Evolutionary conservation across 2,329 filamentous ascomycete species (phyloP).

Genomic region (Ophiostoma pallidulum): DNA sequence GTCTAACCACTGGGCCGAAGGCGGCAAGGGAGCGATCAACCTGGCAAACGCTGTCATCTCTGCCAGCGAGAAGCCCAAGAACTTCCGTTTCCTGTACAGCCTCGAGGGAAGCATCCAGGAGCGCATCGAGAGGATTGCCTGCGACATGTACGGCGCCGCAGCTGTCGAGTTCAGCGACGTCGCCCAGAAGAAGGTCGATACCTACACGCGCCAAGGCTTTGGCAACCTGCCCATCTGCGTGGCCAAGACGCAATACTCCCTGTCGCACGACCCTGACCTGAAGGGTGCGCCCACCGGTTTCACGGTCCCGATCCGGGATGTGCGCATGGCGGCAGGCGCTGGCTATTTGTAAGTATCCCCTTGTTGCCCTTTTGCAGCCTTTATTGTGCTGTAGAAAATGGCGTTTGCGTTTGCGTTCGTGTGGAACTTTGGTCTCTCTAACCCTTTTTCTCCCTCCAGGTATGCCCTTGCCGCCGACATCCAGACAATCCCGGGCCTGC

Average conservation of each 20-base stretch:
- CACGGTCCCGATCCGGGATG: slow-evolving; percentile 87
- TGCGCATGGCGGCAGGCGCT: slow-evolving; percentile 85
- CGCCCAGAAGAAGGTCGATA: slow-evolving; percentile 93
- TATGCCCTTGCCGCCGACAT: slow-evolving; percentile 95
- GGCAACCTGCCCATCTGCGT: slow-evolving; percentile 91
- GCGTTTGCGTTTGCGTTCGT: no score
- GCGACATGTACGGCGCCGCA: slow-evolving; percentile 88
- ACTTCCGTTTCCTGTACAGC: slow-evolving; percentile 80
- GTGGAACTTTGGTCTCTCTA: neutral
- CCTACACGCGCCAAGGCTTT: slow-evolving; percentile 85
- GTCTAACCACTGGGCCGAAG: slow-evolving; percentile 94
- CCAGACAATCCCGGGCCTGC: slow-evolving; percentile 92
- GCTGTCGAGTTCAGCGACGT: slow-evolving; percentile 88
- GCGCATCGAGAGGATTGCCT: slow-evolving; percentile 81
- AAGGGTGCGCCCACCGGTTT: slow-evolving; percentile 95
- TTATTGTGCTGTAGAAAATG: no score
- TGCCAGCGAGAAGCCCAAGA: slow-evolving; percentile 71
- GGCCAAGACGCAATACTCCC: slow-evolving; percentile 96
- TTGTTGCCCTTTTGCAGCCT: no score
- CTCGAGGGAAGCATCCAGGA: slow-evolving; percentile 68
- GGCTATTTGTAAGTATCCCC: slow-evolving; percentile 82
- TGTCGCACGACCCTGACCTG: slow-evolving; percentile 83
- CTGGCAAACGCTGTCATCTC: slow-evolving; percentile 79
- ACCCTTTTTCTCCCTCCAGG: slow-evolving; percentile 30
- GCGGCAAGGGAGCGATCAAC: slow-evolving; percentile 80